Conservation (phyloP, 345 rosid genomes). For the Melaleuca quinquenervia region DNA sequence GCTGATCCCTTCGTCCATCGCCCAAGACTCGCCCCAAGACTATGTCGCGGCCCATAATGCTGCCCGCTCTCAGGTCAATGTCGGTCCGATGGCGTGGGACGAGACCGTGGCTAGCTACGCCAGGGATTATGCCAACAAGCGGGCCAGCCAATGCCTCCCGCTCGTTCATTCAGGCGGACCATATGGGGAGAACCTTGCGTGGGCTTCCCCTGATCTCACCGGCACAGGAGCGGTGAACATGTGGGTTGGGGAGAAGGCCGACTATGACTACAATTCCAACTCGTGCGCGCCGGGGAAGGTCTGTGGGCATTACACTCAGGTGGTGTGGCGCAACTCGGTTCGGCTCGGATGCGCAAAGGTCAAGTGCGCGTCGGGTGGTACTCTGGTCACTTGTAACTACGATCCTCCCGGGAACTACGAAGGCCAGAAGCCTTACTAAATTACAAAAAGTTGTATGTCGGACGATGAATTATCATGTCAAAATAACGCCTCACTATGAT, state of each 20-base stretch:
- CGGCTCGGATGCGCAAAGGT: conserved; percentile 3
- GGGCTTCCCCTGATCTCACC: background rate
- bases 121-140: conserved; percentile 10
- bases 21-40: conserved; percentile 11
- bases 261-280: conserved; percentile 6
- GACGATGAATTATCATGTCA: background rate
- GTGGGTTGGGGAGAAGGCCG: background rate
- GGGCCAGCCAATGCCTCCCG: conserved; percentile 7
- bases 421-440: conserved; percentile 2
- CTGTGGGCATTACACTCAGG: conserved; percentile 10
- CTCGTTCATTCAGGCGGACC: conserved; percentile 1
- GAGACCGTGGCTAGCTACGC: conserved; percentile 24
- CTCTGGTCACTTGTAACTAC: conserved; percentile 16
- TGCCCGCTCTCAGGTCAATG: conserved; percentile 9
- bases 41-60: conserved; percentile 13
- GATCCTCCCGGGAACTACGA: conserved; percentile 6
- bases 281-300: background rate
- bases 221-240: background rate
- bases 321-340: conserved; percentile 6
- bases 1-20: background rate
- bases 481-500: background rate
- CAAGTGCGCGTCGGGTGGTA: background rate
- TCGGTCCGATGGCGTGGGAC: conserved; percentile 27
- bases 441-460: background rate
- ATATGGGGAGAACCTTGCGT: background rate